Evolutionary conservation across 2,329 filamentous ascomycete genomes (phyloP), one percentile per base, ranked within the genome.

Genomic region (Fusarium chlamydosporum): DNA sequence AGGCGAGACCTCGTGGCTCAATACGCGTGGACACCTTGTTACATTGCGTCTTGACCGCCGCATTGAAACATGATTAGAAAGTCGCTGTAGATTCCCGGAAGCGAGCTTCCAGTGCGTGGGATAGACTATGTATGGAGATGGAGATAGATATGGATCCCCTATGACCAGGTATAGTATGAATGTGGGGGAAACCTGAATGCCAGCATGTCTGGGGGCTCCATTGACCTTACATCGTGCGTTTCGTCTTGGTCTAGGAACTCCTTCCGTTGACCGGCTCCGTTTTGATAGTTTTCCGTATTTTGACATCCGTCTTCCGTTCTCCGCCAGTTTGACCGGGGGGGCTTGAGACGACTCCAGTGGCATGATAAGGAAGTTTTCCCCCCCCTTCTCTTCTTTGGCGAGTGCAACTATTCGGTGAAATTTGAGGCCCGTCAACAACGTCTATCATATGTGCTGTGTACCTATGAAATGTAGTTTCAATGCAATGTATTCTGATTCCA

Each of bases 201-300:
- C 47, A 66, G 26, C 61, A 41, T 56, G 61, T 61, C 62, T 40
- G 27, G 47, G 61, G 38, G 41, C 67, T 69, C 66, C 56, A 68
- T 70, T 60, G 46, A 53, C 60, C 60, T 67, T 46, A 40, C 59
- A 61, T 66, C 45, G 62, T 69, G 65, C 42, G 65, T 69, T 67
- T 69, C 63, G 62, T 56, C 45, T 51, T 38, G 40, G 40, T 38
- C 46, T 48, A 61, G 65, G 46, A 68, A 47, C 59, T 58, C 40
- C 47, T 57, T 68, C 61, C 56, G 66, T 69, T 56, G 52, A 48
- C 51, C 56, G 42, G 53, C 47, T 61, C 51, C 48, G 53, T 41
- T 61, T 41, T 56, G 41, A 23, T 48, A 29, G 29, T 33, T 56
- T 54, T 47, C 40, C 33, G 47, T 29, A 29, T 8, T 11, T 20